These are phyloP conservation scores for Phytomonas sp. DNA, from an alignment of 208 protist genomes.

Conservation along the genomic window DNA sequence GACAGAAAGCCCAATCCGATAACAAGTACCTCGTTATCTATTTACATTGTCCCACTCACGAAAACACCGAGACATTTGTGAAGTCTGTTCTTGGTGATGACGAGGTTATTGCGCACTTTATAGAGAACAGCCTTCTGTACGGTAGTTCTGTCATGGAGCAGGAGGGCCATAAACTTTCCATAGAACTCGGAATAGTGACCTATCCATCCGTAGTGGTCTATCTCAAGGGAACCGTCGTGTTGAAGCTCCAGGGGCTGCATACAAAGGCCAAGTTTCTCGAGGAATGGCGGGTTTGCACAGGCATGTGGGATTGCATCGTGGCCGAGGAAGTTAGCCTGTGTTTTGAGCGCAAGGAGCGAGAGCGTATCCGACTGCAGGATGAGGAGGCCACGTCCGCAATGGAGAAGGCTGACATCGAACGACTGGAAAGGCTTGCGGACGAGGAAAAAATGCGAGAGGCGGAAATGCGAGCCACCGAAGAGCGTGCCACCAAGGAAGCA, in stretches of 20 bases:
- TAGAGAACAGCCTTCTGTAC: constrained; percentile 44
- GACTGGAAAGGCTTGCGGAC: constrained; percentile 24
- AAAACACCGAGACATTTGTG: constrained; percentile 55
- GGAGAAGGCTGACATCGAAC: constrained; percentile 46
- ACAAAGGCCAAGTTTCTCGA: constrained; percentile 30
- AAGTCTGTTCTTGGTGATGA: constrained; percentile 36
- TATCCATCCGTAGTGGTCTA: constrained; percentile 61
- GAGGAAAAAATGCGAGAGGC: constrained; percentile 20
- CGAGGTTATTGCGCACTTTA: constrained; percentile 31
- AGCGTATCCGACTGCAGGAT: constrained; percentile 36
- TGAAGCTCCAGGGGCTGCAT: constrained; percentile 49
- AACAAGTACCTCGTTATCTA: constrained; percentile 65
- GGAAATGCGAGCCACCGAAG: background rate
- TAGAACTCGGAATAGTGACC: constrained; percentile 37
- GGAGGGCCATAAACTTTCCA: constrained; percentile 35
- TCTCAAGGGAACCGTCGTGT: constrained; percentile 39
- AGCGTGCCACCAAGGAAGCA: constrained; percentile 11
- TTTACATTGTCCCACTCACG: constrained; percentile 70
- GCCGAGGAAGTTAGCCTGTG: constrained; percentile 55
- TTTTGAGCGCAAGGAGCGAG: constrained; percentile 48
- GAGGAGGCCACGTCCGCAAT: constrained; percentile 33
- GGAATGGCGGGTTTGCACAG: constrained; percentile 40
- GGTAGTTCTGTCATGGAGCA: constrained; percentile 42
- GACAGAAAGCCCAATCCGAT: constrained; percentile 28
- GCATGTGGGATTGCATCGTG: constrained; percentile 48